These are phyloP conservation scores for Botrytis hyacinthi DNA, from an alignment of 2,329 filamentous ascomycete species.

Conservation along the genomic window DNA sequence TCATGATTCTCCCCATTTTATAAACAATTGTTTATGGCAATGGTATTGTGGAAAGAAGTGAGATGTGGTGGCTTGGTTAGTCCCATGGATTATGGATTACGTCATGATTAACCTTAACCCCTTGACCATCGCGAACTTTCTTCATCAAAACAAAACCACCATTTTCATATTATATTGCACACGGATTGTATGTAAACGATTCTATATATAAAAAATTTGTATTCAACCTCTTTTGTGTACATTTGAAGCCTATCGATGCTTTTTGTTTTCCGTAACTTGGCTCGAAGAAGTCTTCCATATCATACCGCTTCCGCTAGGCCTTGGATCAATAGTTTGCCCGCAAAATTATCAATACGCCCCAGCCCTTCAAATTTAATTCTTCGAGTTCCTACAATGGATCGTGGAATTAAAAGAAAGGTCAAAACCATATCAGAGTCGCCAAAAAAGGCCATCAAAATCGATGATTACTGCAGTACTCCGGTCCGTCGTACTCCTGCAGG, in stretches of 20 bases:
- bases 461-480: constrained; percentile 31
- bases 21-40: not conserved
- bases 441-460: constrained; percentile 28
- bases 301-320: not conserved
- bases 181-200: not conserved
- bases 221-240: not conserved
- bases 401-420: constrained; percentile 29
- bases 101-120: constrained; percentile 5
- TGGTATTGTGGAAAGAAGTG: not conserved
- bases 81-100: not conserved
- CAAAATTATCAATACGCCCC: not conserved
- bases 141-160: not conserved
- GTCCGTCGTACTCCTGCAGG: constrained; percentile 24
- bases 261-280: not conserved
- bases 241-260: not conserved
- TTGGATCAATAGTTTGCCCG: not conserved
- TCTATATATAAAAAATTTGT: not conserved
- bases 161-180: not conserved
- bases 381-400: constrained; percentile 1
- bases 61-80: not conserved
- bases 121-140: not conserved
- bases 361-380: not conserved
- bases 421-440: constrained; percentile 7
- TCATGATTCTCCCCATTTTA: not conserved
- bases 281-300: constrained; percentile 1